Evolutionary conservation across 768 basidiomycete species (phyloP).

Genomic region (Tricholoma matsutake): DNA sequence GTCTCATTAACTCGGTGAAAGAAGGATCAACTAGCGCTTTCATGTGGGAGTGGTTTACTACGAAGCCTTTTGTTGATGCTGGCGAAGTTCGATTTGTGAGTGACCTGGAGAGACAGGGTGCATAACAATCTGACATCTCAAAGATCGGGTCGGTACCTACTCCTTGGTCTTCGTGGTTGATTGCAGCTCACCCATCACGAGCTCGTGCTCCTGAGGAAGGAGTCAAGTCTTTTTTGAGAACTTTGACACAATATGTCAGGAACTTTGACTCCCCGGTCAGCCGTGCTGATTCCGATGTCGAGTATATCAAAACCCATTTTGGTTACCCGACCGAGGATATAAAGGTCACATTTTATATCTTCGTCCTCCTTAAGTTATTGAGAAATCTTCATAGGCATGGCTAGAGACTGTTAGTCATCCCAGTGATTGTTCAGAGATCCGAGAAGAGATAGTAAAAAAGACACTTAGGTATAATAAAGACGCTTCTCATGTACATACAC

Average conservation of each 20-base stretch:
- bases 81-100: constrained; percentile 83
- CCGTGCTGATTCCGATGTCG: constrained; percentile 56
- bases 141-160: constrained; percentile 86
- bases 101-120: constrained; percentile 6
- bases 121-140: background rate
- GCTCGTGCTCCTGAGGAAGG: constrained; percentile 49
- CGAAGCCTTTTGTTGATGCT: constrained; percentile 69
- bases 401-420: constrained; percentile 78
- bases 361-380: background rate
- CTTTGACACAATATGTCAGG: constrained; percentile 62
- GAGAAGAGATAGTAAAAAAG: constrained; percentile 59
- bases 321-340: constrained; percentile 84
- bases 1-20: constrained; percentile 84
- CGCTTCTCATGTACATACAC: background rate
- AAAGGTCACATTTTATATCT: constrained; percentile 40
- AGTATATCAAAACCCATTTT: constrained; percentile 76
- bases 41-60: constrained; percentile 94
- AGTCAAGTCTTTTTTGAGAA: constrained; percentile 57
- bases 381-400: constrained; percentile 59
- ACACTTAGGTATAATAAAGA: constrained; percentile 54
- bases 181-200: constrained; percentile 75
- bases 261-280: constrained; percentile 60
- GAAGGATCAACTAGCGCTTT: constrained; percentile 85
- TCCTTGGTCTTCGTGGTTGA: constrained; percentile 97
- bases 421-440: constrained; percentile 58